A percentile compares a stretch with the other conserved stretches of the same genome.
Conservation (phyloP, 2,329 filamentous ascomycete species). For the Botryotinia globosa region DNA sequence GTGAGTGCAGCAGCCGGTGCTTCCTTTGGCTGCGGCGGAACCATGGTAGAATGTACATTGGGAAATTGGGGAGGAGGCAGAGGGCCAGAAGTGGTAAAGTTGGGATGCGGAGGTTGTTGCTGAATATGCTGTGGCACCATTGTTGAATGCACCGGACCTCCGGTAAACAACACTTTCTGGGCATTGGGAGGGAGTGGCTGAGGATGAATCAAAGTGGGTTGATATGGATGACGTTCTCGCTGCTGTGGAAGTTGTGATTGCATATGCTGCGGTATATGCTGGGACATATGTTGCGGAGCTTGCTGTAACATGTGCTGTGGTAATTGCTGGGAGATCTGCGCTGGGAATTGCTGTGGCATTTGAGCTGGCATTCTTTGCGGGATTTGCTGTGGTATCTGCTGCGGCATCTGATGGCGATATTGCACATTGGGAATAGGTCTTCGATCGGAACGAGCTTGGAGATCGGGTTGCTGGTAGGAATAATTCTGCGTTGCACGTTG, state of each 20-base stretch:
- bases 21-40: conserved; percentile 29
- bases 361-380: conserved; percentile 11
- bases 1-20: conserved; percentile 39
- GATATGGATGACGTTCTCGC: conserved; percentile 33
- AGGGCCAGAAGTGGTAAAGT: conserved; percentile 21
- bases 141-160: conserved; percentile 37
- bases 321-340: conserved; percentile 7
- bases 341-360: conserved; percentile 24
- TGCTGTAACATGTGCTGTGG: conserved; percentile 21
- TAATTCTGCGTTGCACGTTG: conserved; percentile 22
- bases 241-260: conserved; percentile 28
- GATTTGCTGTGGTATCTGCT: conserved; percentile 10
- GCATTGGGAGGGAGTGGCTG: conserved; percentile 51
- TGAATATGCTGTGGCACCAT: conserved; percentile 37
- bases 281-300: conserved; percentile 23
- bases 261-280: not conserved
- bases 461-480: conserved; percentile 32
- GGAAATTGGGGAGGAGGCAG: conserved; percentile 33
- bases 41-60: conserved; percentile 33
- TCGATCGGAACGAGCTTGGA: conserved; percentile 21
- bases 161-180: conserved; percentile 51
- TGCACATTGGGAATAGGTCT: not conserved
- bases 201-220: conserved; percentile 38
- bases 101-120: conserved; percentile 21
- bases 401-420: conserved; percentile 15